Evolutionary conservation across 495 filamentous ascomycete genomes (phyloP), one percentile per base, ranked within the genome.

Genomic region (Terfezia boudieri): DNA sequence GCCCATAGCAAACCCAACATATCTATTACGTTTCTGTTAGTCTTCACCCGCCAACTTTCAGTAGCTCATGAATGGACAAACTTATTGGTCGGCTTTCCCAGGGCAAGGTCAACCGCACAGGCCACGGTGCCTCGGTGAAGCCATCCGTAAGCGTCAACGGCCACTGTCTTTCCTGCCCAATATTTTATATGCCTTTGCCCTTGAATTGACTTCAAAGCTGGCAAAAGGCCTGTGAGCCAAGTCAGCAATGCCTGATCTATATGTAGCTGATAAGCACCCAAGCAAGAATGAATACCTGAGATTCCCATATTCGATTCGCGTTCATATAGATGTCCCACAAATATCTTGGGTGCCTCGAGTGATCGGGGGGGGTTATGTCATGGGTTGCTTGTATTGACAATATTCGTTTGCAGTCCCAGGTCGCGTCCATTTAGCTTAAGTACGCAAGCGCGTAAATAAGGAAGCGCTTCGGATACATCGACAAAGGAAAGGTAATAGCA

Each of bases 111-210:
- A 58, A 93, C 79, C 54, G 89, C 83, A 66, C 90, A 99, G 23
- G 87, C 74, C 52, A 92, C 78, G 23, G 87, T 84, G 36, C 89
- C 92, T 58, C 92, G 83, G 66, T 99, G 92, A 37, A 99, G 79
- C 92, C 92, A 99, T 64, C 87, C 90, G 72, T 99, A 99, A 55
- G 83, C 88, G 67, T 99, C 92, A 14, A 99, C 78, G 3, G 83
- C 92, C 46, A 99, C 75, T 3, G 84, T 93, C 66, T 89, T 82
- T 36, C 88, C 89, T 11, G 76, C 74, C 66, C 84, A 96, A 61
- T 87, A 84, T 65, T 83, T 92, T 53, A 99, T 70, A 55, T 87
- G 80, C 54, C 77, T 81, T 60, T 81, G 83, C 61, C 84, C 85
- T 50, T 96, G 90, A 50, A 99, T 95, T 48, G 89, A 95, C 66